A percentile compares a stretch with the other conserved stretches of the same genome.
These are phyloP conservation scores for Vitis rupestris DNA, from an alignment of 164 flowering plant species.

Conservation along the genomic window DNA sequence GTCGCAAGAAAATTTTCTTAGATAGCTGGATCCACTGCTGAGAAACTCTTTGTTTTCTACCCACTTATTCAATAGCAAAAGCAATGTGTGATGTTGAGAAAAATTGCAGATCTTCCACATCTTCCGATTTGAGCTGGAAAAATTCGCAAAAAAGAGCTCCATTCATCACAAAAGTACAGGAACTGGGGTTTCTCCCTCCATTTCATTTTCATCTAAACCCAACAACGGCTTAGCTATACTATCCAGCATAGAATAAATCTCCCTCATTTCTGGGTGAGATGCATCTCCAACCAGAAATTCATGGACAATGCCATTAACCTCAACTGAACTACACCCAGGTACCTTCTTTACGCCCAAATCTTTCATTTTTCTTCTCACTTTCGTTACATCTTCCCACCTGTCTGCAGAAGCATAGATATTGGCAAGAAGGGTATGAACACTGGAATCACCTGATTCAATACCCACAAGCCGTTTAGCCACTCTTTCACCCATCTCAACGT, in stretches of 20 bases:
- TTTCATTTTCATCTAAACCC: conserved; percentile 20
- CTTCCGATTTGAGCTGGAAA: background rate
- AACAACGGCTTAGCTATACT: conserved; percentile 21
- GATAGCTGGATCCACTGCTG: no score
- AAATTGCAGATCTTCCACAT: no score
- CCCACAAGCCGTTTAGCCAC: conserved; percentile 39
- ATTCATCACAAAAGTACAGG: background rate
- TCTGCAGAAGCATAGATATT: conserved; percentile 73
- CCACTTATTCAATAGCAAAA: no score
- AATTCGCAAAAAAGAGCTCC: background rate
- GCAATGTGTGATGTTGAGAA: no score
- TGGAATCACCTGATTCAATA: conserved; percentile 49
- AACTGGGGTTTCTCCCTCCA: conserved; percentile 3
- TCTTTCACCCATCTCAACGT: conserved; percentile 68
- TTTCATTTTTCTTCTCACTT: conserved; percentile 69
- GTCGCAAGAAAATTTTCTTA: no score
- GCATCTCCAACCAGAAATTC: conserved; percentile 55
- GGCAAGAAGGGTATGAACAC: conserved; percentile 59
- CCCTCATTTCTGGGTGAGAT: conserved; percentile 33
- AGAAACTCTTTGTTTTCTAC: no score
- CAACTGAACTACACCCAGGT: conserved; percentile 82
- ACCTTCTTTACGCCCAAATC: conserved; percentile 49
- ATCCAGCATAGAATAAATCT: conserved; percentile 30
- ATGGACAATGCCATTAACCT: conserved; percentile 48
- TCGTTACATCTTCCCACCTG: conserved; percentile 71